Base-by-base conservation (phyloP, 768 basidiomycete species). In the Lactarius deliciosus region DNA sequence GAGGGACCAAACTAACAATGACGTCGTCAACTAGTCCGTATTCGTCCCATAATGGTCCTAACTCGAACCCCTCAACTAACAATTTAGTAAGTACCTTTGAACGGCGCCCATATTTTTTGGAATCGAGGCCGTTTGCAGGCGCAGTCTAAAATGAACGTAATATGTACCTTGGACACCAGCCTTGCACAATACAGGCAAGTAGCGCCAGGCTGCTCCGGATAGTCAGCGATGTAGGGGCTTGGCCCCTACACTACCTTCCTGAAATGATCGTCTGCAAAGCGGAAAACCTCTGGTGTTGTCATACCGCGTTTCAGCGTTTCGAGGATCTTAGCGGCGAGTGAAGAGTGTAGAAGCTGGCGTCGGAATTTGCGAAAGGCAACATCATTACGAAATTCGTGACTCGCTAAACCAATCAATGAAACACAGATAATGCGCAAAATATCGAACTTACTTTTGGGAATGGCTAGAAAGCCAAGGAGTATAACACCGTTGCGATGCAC, bases 191-290 rank as follows among this genome's bases (percentile, higher is more conserved):
- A n/a, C n/a, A n/a, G n/a, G n/a, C n/a, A n/a, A n/a, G n/a, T n/a
- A n/a, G n/a, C n/a, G n/a, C n/a, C n/a, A n/a, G 75, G 76, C 63
- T 80, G 78, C 62, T 79, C 77, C 0, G 78, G 79, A 68, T 79
- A 79, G 61, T 79, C 76, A 0, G 77, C 78, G 61, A 79, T 79
- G 66, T 75, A 77, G 10, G 77, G 77, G 0, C 77, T 77, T 8
- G 79, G 66, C 15, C 73, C 68, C 60, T 70, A 79, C 0, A 79
- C 72, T 0, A 69, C 73, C 6, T 73, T 67, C 0, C 72, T 73
- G 65, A 69, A 78, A 56, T 79, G 76, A 1, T 77, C 76, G 72
- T 80, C 77, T 20, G 7, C 1, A 47, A 74, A 72, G 10, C 50
- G 63, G 7, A 61, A 32, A 11, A 74, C 53, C 8, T 69, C 65